Percentiles rank a stretch among this genome's conserved stretches.
phyloP scores from a whole-genome alignment of 2,329 filamentous ascomycete genomes.

The Didymellaceae sp. region DNA sequence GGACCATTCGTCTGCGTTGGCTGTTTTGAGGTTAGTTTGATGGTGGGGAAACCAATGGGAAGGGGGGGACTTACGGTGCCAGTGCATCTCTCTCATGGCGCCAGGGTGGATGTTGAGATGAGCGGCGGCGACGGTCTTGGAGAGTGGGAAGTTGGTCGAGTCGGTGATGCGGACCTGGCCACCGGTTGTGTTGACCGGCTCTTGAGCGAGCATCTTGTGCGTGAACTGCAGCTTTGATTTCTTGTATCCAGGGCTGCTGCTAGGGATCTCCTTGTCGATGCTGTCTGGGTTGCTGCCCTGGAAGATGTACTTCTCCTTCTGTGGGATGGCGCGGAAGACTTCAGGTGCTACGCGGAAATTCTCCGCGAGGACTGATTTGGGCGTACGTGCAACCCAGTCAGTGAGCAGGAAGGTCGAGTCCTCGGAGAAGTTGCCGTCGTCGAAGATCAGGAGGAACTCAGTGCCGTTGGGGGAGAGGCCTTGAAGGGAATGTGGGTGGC shows the following conservation, averaged over 20 bases:
- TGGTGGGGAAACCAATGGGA: not conserved
- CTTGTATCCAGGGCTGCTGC: constrained; percentile 63
- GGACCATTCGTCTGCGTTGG: constrained; percentile 77
- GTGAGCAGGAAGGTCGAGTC: constrained; percentile 75
- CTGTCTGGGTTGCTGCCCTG: constrained; percentile 69
- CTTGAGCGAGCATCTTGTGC: constrained; percentile 73
- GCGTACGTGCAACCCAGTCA: constrained; percentile 76
- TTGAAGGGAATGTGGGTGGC: constrained; percentile 78
- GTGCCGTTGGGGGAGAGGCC: constrained; percentile 70
- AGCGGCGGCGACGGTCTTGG: constrained; percentile 74
- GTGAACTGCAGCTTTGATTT: constrained; percentile 73
- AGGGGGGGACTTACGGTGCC: constrained; percentile 62
- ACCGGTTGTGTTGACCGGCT: constrained; percentile 69
- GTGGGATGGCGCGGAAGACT: constrained; percentile 71
- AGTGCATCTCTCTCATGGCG: constrained; percentile 80
- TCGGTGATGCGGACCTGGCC: constrained; percentile 77
- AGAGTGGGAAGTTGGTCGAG: constrained; percentile 76
- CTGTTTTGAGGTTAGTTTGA: constrained; percentile 13
- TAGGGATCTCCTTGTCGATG: constrained; percentile 70
- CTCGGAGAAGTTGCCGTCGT: constrained; percentile 65
- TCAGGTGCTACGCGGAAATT: constrained; percentile 77
- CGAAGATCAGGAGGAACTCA: constrained; percentile 69
- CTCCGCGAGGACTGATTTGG: constrained; percentile 73
- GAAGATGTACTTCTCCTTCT: constrained; percentile 78
- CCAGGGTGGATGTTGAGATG: constrained; percentile 74